Evolutionary conservation across 1,284 basidiomycete species (phyloP), one percentile per base, ranked within the genome.

Genomic region (Rhodofomes roseus): DNA sequence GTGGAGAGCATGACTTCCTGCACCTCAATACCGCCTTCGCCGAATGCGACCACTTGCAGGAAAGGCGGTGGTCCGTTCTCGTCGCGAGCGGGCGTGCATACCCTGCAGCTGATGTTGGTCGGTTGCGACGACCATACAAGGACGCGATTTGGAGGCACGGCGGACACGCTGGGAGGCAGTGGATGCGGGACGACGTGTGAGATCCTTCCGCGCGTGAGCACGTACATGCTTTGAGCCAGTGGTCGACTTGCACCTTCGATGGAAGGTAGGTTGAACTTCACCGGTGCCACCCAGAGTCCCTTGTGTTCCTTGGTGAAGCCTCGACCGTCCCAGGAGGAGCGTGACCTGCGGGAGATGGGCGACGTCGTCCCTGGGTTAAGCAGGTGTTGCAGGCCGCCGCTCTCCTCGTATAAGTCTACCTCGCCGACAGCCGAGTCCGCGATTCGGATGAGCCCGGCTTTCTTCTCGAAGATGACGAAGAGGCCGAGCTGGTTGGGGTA

Each of bases 391-490:
- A 65, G 60, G 9, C 59, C 60, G 65, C 67, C 51, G 63, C 66
- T 74, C 31, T 82, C 79, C 53, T 89, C 88, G 63, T 78, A 81
- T 44, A 92, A 73, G 54, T 89, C 85, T 39, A 92, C 77, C 70
- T 93, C 91, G 31, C 86, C 83, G 6, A 92, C 90, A 16, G 88
- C 85, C 41, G 91, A 83, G 71, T 93, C 90, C 2, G 84, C 83
- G 37, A 93, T 71, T 29, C 90, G 86, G 65, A 93, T 92, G 71
- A 90, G 77, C 23, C 85, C 83, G 1, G 90, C 89, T 67, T 89
- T 92, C 74, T 93, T 93, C 70, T 92, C 91, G 68, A 93, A 93
- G 27, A 86, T 76, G 58, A 91, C 84, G 66, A 92, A 92, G 12
- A 93, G 76, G 63, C 83, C 84, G 66, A 89, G 82, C 63, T 92